Base-by-base conservation (phyloP, 352 stramenopile species). In the Halophytophthora polymorphica region DNA sequence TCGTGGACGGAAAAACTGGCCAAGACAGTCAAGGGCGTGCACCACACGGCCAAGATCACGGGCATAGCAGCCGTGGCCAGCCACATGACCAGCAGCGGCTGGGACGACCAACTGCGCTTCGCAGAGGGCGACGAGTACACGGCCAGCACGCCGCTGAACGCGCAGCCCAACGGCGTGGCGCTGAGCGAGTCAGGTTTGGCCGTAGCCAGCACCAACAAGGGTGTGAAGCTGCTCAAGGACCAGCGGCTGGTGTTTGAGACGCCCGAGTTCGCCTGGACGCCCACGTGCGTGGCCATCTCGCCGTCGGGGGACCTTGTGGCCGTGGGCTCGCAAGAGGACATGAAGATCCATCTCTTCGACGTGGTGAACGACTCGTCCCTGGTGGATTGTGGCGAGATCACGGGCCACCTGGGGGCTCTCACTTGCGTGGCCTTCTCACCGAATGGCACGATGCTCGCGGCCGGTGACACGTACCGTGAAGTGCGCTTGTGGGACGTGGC, bases 21-120 rank as follows among this genome's bases (percentile, higher is more conserved):
- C 23, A 77, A 56, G 45, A 36, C 67, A 0, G 36, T 89, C 23
- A 46, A 47, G 7, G 80, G 79, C 11, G 66, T 41, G 2, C 67
- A 67, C 28, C 77, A 90, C 63, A 88, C 71, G 18, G 71, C 58
- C 41, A 95, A 95, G 71, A 88, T 92, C 52, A 90, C 83, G 6
- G 82, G 78, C 31, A 93, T 96, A 37, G 64, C 76, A 14, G 74
- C 76, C 2, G 83, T 77, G 34, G 61, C 52, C n/a, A 74, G 57
- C 23, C 73, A 77, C 34, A 69, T 97, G 7, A 76, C 87, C 4
- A 97, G 81, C 50, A 77, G 84, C 12, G 91, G 86, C 21, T 98
- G 93, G 93, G 93, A 98, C 50, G 93, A 98, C 58, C 86, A 85
- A 31, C 61, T 95, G 11, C 81, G 86, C 29, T 95, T 93, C 34